These are phyloP conservation scores for Sphaerostilbella broomeana DNA, from an alignment of 2,329 filamentous ascomycete genomes.

Conservation along the genomic window DNA sequence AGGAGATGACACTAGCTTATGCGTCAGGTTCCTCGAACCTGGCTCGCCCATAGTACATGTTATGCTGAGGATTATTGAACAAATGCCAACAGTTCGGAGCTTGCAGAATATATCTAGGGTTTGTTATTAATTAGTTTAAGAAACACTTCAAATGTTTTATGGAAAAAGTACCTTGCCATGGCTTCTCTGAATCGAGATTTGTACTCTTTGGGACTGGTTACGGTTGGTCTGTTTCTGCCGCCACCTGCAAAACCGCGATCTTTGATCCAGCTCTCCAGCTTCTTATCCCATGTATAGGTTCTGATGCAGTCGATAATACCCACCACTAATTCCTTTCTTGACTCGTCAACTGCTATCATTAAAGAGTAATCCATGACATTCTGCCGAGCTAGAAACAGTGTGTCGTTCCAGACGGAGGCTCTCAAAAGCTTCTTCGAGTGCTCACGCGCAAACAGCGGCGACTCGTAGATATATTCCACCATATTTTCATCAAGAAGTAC, in stretches of 20 bases:
- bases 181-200: constrained; percentile 92
- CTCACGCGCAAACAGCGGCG: constrained; percentile 87
- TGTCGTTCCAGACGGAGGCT: constrained; percentile 95
- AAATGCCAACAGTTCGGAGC: constrained; percentile 72
- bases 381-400: constrained; percentile 85
- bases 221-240: constrained; percentile 78
- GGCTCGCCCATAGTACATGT: constrained; percentile 30
- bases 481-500: constrained; percentile 97
- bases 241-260: constrained; percentile 78
- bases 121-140: neutral
- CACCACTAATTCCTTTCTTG: constrained; percentile 82
- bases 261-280: constrained; percentile 99
- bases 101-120: constrained; percentile 59
- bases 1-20: too few species aligned
- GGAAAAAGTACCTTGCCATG: constrained; percentile 68
- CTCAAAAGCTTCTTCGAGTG: constrained; percentile 91
- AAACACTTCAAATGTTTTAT: neutral
- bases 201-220: constrained; percentile 96
- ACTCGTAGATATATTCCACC: constrained; percentile 98
- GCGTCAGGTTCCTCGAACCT: constrained; percentile 35
- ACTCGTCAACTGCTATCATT: constrained; percentile 96
- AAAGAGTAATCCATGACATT: constrained; percentile 99
- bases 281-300: constrained; percentile 99
- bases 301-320: constrained; percentile 98
- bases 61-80: constrained; percentile 44